Conservation (phyloP, 495 filamentous ascomycete genomes). For the Lasiosphaeriaceae sp. region DNA sequence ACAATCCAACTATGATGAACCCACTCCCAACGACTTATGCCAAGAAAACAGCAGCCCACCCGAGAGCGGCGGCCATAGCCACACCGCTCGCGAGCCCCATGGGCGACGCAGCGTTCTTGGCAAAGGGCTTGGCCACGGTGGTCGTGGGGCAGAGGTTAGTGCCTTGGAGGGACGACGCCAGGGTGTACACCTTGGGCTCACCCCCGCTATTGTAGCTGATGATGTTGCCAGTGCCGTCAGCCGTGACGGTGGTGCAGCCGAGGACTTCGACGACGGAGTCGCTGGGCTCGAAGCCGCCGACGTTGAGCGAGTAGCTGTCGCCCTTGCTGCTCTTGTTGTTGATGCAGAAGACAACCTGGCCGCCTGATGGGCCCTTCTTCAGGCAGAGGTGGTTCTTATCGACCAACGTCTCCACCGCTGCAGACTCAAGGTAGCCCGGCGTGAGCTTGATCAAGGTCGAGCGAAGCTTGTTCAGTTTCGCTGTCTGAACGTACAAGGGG, state of each 20-base stretch:
- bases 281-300: conserved; percentile 24
- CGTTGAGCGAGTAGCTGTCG: conserved; percentile 16
- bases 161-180: conserved; percentile 10
- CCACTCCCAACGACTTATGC: conserved; percentile 4
- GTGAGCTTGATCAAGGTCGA: conserved; percentile 51
- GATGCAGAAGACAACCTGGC: conserved; percentile 30
- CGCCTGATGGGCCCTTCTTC: conserved; percentile 63
- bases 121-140: conserved; percentile 8
- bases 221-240: conserved; percentile 21
- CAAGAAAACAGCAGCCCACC: conserved; percentile 16
- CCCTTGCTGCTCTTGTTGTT: conserved; percentile 30
- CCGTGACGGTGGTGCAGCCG: conserved; percentile 18
- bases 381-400: conserved; percentile 57
- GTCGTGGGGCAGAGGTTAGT: conserved; percentile 22
- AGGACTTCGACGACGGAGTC: conserved; percentile 28
- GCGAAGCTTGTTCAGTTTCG: conserved; percentile 57
- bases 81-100: conserved; percentile 10
- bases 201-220: conserved; percentile 20
- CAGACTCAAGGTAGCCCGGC: conserved; percentile 46
- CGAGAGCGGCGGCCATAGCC: conserved; percentile 11
- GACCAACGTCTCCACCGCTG: conserved; percentile 51
- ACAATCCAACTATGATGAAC: neutral
- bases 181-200: conserved; percentile 25
- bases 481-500: conserved; percentile 56
- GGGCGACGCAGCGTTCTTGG: conserved; percentile 6